Percentiles rank a stretch among this genome's conserved stretches.
Evolutionary conservation across 352 stramenopile species (phyloP).

Genomic region (Pythium coloratum): DNA sequence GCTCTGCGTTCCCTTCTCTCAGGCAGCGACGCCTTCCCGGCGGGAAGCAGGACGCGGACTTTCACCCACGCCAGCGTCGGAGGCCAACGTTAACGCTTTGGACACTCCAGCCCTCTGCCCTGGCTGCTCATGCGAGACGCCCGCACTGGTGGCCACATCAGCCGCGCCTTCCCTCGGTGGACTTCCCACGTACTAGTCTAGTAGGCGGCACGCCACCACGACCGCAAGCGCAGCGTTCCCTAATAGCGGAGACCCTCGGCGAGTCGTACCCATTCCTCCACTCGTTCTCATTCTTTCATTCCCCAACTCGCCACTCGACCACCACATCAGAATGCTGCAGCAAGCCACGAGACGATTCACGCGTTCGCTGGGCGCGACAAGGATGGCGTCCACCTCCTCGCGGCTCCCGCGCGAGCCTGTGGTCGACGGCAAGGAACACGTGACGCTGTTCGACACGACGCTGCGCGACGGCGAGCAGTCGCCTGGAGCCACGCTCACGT

Average conservation of each 20-base stretch:
- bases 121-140: neutral
- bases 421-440: slow-evolving; percentile 52
- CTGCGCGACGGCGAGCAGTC: slow-evolving; percentile 98
- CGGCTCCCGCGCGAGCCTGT: neutral
- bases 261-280: neutral
- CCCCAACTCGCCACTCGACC: neutral
- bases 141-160: neutral
- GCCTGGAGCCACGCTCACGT: slow-evolving; percentile 97
- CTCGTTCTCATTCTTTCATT: neutral
- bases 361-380: neutral
- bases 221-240: too few relatives aligned
- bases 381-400: neutral
- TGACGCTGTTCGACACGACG: slow-evolving; percentile 98
- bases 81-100: neutral
- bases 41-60: neutral
- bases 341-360: neutral
- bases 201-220: neutral
- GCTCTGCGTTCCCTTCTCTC: neutral
- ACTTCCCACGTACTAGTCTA: neutral
- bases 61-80: neutral
- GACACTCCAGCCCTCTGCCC: neutral
- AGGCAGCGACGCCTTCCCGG: neutral
- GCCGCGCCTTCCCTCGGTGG: neutral
- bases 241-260: neutral
- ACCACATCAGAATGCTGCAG: neutral